Base-by-base conservation (phyloP, 257 asterid species). In the Capsicum chinense region DNA sequence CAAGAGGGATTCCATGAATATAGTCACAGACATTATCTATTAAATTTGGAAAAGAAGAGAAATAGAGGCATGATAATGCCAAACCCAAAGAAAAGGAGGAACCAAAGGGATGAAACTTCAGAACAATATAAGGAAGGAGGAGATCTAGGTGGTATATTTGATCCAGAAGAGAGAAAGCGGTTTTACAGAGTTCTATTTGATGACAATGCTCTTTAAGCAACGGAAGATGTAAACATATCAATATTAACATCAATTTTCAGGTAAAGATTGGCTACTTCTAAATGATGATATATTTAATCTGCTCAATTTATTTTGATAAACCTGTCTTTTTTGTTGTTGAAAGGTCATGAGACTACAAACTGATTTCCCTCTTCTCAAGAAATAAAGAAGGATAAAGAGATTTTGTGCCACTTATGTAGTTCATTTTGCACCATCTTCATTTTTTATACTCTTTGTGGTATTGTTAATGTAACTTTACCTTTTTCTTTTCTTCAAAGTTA, bases 1-100 rank as follows among this genome's bases (percentile, higher is more conserved):
- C 97, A 93, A 89, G 95, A 90, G 83, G 99, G 98, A 64, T 93
- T 93, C 84, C 95, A 94, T 35, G 98, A 93, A 73, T 94, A 93
- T 83, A 95, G 94, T 68, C 88, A 88, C 68, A 89, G 98, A 90
- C 96, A 92, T 83, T 87, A 88, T 64, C 70, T 91, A 16, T 85
- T 92, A 88, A 95, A 95, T 86, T 81, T 93, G 50, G 98, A 95
- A 78, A 95, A 91, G 94, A 91, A 89, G 87, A 92, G 89, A 85
- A 92, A 85, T 81, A 91, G 89, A 88, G 98, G 93, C 57, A 62
- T 86, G 84, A n/a, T 79, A 16, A 37, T 66, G 9, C 87, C 76
- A 66, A 86, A 87, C 90, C 84, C 86, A 13, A 89, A 83, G 83
- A 89, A 76, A 56, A 85, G 54, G 86, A 86, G 81, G 52, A 83